Base-by-base conservation (phyloP, 129 eudicot species). In the Scalesia atractyloides region DNA sequence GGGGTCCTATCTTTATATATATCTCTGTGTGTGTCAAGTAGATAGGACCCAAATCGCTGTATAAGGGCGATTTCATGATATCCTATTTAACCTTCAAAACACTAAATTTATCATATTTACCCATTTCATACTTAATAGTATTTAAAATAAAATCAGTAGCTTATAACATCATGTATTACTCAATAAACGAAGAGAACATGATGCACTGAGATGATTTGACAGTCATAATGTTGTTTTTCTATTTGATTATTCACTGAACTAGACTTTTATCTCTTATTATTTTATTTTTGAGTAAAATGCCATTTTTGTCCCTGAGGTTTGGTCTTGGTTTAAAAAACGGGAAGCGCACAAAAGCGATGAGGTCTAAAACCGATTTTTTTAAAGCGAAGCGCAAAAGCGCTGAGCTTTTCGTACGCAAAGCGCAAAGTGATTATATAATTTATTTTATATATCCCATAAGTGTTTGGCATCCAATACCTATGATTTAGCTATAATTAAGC, bases 31-130 rank as follows among this genome's bases (percentile, higher is more conserved):
- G 49, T 3, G 26, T 63, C 48, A 63, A 36, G 49, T 63, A 63
- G 48, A 63, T 37, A n/a, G 49, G 68, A 63, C 26, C 68, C 49
- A 37, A 63, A 16, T 63, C 22, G 5, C 68, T 63, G 9, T 17
- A 59, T 26, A 59, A 59, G 65, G 43, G 18, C 0, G 43, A 59
- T 59, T 13, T 14, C 43, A 30, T 26, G 30, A 13, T 60, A 60
- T 60, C 37, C 10, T 58, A 58, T 58, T 56, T 58, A 58, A 58
- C 37, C 39, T 58, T 58, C 37, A 58, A 58, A 10, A 20, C 36
- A 10, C 36, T 22, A 57, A 19, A 57, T 19, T 9, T 57, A 22
- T 57, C 18, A 13, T 59, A 26, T 30, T 59, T 57, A 24, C 9
- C 16, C 43, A 59, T 59, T 37, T 59, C 43, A 59, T 59, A 59